These are phyloP conservation scores for Suhomyces terraborum DNA, from an alignment of 1,139 yeast species.

Conservation along the genomic window DNA sequence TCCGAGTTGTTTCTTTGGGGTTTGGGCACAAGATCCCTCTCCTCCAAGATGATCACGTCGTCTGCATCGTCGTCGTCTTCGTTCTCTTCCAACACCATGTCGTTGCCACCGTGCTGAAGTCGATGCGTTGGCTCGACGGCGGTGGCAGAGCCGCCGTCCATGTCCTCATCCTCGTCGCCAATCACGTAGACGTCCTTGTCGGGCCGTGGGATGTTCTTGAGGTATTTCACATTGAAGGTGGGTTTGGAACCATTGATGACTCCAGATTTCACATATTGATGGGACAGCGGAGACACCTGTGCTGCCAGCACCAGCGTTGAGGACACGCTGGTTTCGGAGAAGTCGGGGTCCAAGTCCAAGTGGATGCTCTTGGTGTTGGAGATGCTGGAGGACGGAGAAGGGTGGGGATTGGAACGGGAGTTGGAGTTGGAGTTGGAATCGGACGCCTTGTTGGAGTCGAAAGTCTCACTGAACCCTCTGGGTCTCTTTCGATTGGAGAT, in stretches of 20 bases:
- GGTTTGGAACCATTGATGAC: conserved; percentile 10
- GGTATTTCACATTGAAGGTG: conserved; percentile 16
- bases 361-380: conserved; percentile 13
- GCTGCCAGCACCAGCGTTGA: conserved; percentile 18
- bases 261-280: background rate
- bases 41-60: conserved; percentile 24
- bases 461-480: conserved; percentile 48
- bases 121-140: conserved; percentile 7
- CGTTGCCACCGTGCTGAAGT: conserved; percentile 8
- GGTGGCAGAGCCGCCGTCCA: conserved; percentile 13
- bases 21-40: conserved; percentile 19
- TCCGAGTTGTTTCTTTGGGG: conserved; percentile 40
- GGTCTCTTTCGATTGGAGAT: conserved; percentile 50
- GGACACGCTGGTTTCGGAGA: conserved; percentile 16
- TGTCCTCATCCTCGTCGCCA: conserved; percentile 21
- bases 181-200: conserved; percentile 14
- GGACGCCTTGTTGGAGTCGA: conserved; percentile 26
- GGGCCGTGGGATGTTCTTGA: conserved; percentile 9
- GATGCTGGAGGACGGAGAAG: conserved; percentile 9
- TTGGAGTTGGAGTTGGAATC: conserved; percentile 4
- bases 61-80: conserved; percentile 21
- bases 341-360: conserved; percentile 17
- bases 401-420: background rate
- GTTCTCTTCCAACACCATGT: conserved; percentile 13
- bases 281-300: conserved; percentile 15